phyloP scores from a whole-genome alignment of 352 stramenopile genomes.

The Globisporangium barbulae region DNA sequence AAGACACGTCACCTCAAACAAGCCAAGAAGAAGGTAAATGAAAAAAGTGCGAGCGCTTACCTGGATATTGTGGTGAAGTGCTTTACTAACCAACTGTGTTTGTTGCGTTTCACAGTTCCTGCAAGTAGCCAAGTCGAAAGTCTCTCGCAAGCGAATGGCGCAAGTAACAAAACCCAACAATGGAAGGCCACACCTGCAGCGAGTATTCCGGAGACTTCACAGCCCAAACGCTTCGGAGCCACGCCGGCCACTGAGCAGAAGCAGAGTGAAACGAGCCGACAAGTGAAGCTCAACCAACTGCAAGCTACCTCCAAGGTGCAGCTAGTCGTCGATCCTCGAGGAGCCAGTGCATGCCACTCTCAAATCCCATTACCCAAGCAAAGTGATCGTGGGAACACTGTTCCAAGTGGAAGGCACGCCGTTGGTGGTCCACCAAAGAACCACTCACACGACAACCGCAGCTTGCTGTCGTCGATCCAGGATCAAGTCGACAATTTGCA shows the following conservation, averaged over 20 bases:
- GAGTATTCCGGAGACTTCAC: not conserved
- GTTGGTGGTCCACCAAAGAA: not conserved
- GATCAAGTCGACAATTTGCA: constrained; percentile 12
- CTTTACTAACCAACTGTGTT: not conserved
- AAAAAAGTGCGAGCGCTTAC: not conserved
- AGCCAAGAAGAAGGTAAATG: constrained; percentile 13
- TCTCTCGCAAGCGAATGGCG: constrained; percentile 1
- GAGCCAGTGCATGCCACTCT: not conserved
- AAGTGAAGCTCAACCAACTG: not conserved
- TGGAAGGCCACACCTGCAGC: not conserved
- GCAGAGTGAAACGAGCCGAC: not conserved
- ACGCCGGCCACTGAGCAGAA: not conserved
- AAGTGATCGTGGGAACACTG: not conserved
- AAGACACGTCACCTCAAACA: constrained; percentile 10
- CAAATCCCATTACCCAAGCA: not conserved
- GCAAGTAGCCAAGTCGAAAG: not conserved
- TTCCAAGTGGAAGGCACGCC: not conserved
- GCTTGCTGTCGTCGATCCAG: constrained; percentile 11
- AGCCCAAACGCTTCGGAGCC: not conserved
- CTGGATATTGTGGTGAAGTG: not conserved
- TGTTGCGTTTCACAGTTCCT: not conserved
- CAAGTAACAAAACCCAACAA: not conserved
- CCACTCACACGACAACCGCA: not conserved
- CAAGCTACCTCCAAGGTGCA: not conserved
- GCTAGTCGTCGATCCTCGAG: not conserved